These are phyloP conservation scores for Endothia cerciana DNA, from an alignment of 2,329 filamentous ascomycete genomes.

Conservation along the genomic window DNA sequence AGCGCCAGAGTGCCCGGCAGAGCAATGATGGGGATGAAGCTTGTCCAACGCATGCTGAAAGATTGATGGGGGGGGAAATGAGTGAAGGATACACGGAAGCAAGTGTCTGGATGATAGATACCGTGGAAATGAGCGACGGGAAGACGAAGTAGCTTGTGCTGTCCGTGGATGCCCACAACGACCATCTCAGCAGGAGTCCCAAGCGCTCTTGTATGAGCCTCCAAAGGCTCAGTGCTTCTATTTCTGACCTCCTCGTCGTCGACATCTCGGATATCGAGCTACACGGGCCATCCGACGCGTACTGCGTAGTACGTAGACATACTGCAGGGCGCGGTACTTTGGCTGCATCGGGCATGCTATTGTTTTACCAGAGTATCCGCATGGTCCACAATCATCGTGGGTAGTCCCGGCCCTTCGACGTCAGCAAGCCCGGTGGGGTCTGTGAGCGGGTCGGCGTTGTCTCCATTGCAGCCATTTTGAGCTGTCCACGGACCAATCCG, in stretches of 20 bases:
- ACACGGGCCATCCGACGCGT: neutral
- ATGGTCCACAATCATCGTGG: neutral
- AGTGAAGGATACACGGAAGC: neutral
- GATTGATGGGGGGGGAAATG: neutral
- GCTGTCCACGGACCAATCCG: neutral
- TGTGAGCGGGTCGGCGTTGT: neutral
- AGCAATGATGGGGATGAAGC: constrained; percentile 6
- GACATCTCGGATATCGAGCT: neutral
- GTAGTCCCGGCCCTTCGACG: neutral
- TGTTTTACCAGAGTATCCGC: neutral
- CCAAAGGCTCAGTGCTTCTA: neutral
- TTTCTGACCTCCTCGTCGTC: neutral
- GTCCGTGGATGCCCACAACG: neutral
- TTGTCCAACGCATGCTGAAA: constrained; percentile 17
- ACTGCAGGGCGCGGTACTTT: neutral
- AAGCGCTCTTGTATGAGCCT: neutral
- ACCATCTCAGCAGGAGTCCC: neutral
- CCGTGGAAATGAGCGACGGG: constrained; percentile 10
- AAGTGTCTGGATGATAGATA: constrained; percentile 1
- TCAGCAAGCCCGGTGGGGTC: neutral
- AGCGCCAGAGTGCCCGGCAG: constrained; percentile 15
- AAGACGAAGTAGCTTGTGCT: constrained; percentile 1
- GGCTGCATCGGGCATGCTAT: neutral
- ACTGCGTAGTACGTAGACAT: neutral
- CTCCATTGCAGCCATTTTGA: neutral